Evolutionary conservation across 441 rosid species (phyloP).

Genomic region (Biscutella laevigata): DNA sequence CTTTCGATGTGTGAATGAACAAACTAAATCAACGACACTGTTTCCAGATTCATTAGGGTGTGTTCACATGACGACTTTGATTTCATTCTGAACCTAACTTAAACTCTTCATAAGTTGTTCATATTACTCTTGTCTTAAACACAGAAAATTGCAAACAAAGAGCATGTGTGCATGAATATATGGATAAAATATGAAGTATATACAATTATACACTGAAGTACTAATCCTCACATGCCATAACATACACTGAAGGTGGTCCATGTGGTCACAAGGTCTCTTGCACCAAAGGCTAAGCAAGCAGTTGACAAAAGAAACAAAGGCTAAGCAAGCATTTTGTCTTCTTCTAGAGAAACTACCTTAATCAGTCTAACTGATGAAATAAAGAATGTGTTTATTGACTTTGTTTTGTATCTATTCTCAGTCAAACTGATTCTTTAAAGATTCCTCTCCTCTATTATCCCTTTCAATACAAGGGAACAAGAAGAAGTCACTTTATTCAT

Average conservation of each 20-base stretch:
- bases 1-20: conserved; percentile 4
- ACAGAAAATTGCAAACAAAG: not conserved
- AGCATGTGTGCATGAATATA: not conserved
- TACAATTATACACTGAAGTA: not conserved
- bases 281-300: too few relatives aligned
- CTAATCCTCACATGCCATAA: conserved; percentile 22
- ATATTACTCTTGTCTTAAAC: conserved; percentile 8
- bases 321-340: conserved; percentile 7
- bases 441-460: conserved; percentile 22
- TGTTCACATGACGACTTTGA: conserved; percentile 19
- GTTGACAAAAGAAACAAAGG: too few relatives aligned
- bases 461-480: conserved; percentile 4
- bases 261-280: too few relatives aligned
- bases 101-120: not conserved
- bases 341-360: conserved; percentile 18
- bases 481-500: conserved; percentile 25
- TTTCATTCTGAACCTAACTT: conserved; percentile 2
- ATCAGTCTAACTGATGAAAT: conserved; percentile 9
- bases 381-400: conserved; percentile 23
- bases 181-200: not conserved
- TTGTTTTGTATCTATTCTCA: conserved; percentile 15
- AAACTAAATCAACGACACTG: conserved; percentile 13
- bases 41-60: not conserved
- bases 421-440: conserved; percentile 27
- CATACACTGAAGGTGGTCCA: conserved; percentile 25